These are phyloP conservation scores for Dictyostelium firmibasis DNA, from an alignment of 78 protist genomes.

Conservation along the genomic window DNA sequence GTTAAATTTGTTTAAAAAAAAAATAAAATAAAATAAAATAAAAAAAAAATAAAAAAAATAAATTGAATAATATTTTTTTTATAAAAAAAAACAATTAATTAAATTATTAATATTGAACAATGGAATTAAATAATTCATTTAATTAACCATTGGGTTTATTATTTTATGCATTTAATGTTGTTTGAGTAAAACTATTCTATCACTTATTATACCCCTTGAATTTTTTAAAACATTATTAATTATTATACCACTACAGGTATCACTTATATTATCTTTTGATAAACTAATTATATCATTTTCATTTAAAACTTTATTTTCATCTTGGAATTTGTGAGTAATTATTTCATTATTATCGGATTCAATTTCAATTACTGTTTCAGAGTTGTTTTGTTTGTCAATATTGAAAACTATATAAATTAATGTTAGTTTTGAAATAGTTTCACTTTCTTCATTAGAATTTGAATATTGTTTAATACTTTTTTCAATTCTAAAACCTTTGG, in stretches of 20 bases:
- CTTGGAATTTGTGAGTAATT: not conserved
- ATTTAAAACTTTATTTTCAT: not conserved
- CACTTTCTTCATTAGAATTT: not conserved
- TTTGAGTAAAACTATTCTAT: not conserved
- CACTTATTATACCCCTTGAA: not conserved
- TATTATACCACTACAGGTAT: not conserved
- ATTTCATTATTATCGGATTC: not conserved
- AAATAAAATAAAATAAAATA: not conserved
- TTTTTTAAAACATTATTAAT: not conserved
- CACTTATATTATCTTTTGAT: not conserved
- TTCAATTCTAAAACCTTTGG: not conserved
- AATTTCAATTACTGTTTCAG: not conserved
- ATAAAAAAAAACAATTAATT: too few species aligned
- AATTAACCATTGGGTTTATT: not conserved
- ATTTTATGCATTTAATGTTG: not conserved
- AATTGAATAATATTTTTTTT: too few species aligned
- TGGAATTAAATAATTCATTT: not conserved
- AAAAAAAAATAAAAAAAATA: too few species aligned
- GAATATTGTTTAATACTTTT: not conserved
- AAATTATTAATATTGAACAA: not conserved
- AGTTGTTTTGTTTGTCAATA: not conserved
- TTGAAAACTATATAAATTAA: not conserved
- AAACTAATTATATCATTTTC: not conserved
- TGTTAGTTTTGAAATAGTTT: not conserved
- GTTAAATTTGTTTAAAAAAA: conserved; percentile 2